Conservation (phyloP, 83 land plant genomes). For the Isoetes engelmannii region DNA sequence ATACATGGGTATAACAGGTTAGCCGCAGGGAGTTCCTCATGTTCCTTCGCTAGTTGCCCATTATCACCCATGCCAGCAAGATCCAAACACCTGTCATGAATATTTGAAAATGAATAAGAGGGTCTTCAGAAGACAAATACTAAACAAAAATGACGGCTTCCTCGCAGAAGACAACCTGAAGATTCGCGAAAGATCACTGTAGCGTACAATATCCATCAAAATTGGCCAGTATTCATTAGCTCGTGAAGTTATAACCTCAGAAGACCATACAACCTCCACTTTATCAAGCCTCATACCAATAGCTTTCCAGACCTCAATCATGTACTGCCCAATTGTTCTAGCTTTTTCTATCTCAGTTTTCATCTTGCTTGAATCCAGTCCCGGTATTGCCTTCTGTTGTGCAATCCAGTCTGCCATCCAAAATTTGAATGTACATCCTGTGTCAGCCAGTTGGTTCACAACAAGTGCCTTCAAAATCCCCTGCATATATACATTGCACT, state of each 20-base stretch:
- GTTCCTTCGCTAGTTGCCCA: not conserved
- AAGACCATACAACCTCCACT: constrained; percentile 5
- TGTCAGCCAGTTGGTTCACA: not conserved
- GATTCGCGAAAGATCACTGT: not conserved
- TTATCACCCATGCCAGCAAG: not conserved
- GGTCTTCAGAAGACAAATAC: no score
- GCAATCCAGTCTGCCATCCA: constrained; percentile 9
- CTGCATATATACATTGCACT: not conserved
- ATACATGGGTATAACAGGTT: not conserved
- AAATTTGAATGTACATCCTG: constrained; percentile 4
- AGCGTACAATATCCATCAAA: not conserved
- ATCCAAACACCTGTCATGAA: not conserved
- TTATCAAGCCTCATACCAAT: constrained; percentile 1
- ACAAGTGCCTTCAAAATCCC: not conserved
- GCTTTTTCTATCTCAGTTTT: not conserved
- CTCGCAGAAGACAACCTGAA: not conserved
- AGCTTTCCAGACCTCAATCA: constrained; percentile 8
- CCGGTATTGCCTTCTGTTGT: not conserved
- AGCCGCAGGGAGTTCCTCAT: not conserved
- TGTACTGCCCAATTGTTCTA: constrained; percentile 2
- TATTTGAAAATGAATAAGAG: not conserved
- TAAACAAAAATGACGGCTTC: no score
- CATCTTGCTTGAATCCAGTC: not conserved
- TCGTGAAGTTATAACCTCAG: not conserved
- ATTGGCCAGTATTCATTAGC: constrained; percentile 1